Evolutionary conservation across 352 stramenopile genomes (phyloP).

Genomic region (Achlya hypogyna): DNA sequence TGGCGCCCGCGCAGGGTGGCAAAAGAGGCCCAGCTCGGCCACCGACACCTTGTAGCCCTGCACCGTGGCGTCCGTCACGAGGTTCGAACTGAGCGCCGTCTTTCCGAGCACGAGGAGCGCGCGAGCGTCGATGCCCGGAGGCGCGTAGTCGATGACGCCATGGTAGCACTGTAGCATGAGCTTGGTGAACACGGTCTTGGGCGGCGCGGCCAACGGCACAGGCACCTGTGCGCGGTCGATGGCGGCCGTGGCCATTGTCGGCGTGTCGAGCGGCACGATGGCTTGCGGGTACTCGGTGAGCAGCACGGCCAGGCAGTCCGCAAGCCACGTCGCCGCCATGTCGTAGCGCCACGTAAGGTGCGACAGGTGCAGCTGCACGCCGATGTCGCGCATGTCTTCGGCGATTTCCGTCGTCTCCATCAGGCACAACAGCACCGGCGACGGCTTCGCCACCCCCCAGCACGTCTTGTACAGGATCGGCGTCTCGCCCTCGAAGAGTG

Average conservation of each 20-base stretch:
- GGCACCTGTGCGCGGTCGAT: conserved; percentile 36
- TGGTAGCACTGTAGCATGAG: conserved; percentile 82
- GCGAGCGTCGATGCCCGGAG: conserved; percentile 23
- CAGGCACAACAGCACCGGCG: conserved; percentile 70
- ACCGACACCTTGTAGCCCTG: conserved; percentile 80
- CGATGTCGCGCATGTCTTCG: conserved; percentile 84
- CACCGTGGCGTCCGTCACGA: conserved; percentile 76
- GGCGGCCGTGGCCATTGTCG: conserved; percentile 47
- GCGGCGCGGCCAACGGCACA: conserved; percentile 51
- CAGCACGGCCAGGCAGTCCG: conserved; percentile 64
- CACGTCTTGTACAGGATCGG: conserved; percentile 78
- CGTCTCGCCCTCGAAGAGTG: conserved; percentile 59
- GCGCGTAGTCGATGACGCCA: conserved; percentile 69
- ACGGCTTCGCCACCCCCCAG: conserved; percentile 42
- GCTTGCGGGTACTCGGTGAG: conserved; percentile 71
- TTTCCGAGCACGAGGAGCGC: conserved; percentile 64
- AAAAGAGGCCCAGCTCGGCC: conserved; percentile 57
- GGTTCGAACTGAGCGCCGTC: conserved; percentile 70
- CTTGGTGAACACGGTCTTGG: conserved; percentile 83
- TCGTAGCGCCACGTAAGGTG: conserved; percentile 77
- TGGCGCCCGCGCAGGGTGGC: conserved; percentile 16
- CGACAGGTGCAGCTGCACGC: conserved; percentile 77
- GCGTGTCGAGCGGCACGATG: conserved; percentile 77
- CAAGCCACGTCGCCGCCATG: conserved; percentile 69
- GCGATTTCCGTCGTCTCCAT: conserved; percentile 38